Percentiles rank a stretch among this genome's conserved stretches.
Evolutionary conservation across 2,329 filamentous ascomycete genomes (phyloP).

Genomic region (Fusarium subglutinans): DNA sequence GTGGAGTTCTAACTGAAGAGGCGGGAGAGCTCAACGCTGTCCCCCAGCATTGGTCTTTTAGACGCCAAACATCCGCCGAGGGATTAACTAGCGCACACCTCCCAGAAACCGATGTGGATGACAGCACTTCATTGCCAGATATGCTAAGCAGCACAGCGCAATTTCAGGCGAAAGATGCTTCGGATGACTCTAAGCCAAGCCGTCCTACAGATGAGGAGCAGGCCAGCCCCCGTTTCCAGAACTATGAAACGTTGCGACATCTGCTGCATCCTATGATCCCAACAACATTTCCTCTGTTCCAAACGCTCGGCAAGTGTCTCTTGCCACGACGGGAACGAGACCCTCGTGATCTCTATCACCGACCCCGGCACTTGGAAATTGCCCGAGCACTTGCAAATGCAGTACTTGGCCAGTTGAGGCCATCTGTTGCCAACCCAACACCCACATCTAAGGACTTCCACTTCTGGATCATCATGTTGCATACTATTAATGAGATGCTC

Average conservation of each 20-base stretch:
- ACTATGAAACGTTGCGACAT: slow-evolving; percentile 79
- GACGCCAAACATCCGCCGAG: slow-evolving; percentile 45
- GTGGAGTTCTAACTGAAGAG: slow-evolving; percentile 86
- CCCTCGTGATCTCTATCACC: slow-evolving; percentile 66
- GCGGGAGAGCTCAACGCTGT: slow-evolving; percentile 78
- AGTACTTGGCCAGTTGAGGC: slow-evolving; percentile 72
- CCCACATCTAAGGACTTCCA: slow-evolving; percentile 73
- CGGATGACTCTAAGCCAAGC: slow-evolving; percentile 34
- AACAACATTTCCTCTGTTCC: slow-evolving; percentile 85
- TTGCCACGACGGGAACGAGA: slow-evolving; percentile 72
- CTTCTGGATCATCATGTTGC: slow-evolving; percentile 84
- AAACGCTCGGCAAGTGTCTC: slow-evolving; percentile 83
- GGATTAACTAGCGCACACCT: slow-evolving; percentile 26
- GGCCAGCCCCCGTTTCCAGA: slow-evolving; percentile 65
- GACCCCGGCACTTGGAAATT: slow-evolving; percentile 64
- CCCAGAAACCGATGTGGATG: slow-evolving; percentile 42
- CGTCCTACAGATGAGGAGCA: slow-evolving; percentile 56
- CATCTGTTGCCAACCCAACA: slow-evolving; percentile 53
- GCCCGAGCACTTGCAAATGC: slow-evolving; percentile 75
- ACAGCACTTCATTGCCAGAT: slow-evolving; percentile 45
- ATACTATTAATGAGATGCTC: slow-evolving; percentile 80
- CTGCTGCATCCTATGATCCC: slow-evolving; percentile 82
- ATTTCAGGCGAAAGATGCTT: slow-evolving; percentile 39
- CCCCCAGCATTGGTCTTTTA: slow-evolving; percentile 70
- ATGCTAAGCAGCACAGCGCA: slow-evolving; percentile 43